These are phyloP conservation scores for Phytophthora aleatoria DNA, from an alignment of 352 stramenopile genomes.

Conservation along the genomic window DNA sequence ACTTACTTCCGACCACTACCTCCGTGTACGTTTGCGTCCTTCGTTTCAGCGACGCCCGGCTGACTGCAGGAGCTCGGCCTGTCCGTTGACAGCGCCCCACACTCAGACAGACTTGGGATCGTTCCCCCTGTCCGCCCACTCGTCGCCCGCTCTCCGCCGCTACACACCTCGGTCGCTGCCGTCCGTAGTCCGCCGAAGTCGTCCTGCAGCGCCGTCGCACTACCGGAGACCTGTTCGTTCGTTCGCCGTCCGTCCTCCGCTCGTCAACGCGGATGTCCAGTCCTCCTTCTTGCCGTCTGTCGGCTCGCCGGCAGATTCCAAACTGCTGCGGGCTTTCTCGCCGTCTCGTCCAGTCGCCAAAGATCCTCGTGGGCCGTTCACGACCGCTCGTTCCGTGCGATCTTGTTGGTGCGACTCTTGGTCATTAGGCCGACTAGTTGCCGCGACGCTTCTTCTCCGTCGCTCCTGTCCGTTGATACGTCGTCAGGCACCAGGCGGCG, in stretches of 20 bases:
- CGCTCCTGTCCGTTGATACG: neutral
- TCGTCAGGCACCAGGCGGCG: neutral
- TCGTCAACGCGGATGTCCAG: neutral
- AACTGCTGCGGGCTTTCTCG: neutral
- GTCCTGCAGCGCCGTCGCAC: neutral
- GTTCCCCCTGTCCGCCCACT: too few species aligned
- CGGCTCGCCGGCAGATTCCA: neutral
- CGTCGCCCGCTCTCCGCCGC: neutral
- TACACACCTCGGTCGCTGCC: neutral
- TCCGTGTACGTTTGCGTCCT: neutral
- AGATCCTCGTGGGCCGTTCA: neutral
- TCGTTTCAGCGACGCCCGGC: neutral
- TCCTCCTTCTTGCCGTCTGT: neutral
- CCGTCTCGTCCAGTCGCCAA: neutral
- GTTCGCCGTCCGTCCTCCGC: neutral
- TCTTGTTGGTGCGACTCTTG: neutral
- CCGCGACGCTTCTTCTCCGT: neutral
- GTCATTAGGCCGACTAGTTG: neutral
- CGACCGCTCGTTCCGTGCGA: neutral
- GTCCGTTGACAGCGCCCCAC: too few species aligned
- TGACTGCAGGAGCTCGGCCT: too few species aligned
- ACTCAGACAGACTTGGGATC: too few species aligned
- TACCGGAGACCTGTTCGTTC: neutral
- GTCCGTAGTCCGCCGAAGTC: neutral
- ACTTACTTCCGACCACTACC: neutral